Base-by-base conservation (phyloP, 768 basidiomycete species). In the Postia placenta region DNA sequence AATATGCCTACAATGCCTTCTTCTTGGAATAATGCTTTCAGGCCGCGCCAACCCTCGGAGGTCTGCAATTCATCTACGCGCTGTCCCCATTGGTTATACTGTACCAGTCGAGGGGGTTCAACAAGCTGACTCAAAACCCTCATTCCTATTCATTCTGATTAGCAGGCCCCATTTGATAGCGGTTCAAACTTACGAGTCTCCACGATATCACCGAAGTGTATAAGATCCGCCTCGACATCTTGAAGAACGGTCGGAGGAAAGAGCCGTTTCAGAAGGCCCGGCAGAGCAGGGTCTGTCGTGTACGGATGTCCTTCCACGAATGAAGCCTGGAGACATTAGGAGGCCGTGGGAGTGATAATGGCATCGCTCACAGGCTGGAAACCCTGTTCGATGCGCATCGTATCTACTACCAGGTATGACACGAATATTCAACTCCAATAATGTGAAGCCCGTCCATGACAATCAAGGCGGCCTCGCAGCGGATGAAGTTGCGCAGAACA, bases 21-120 rank as follows among this genome's bases (percentile, higher is more conserved):
- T 47, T 73, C 69, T 55, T 83, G 78, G 27, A 74, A 72, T 22
- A 80, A 58, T 0, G 74, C 77, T 63, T 86, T 87, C 54, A 90
- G 69, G 17, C 69, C 69, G 12, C 81, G 69, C 87, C 87, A 91
- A 0, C 79, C 84, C 59, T 87, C 85, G 15, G 81, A 83, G 1
- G 85, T 87, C 33, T 80, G 70, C 0, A 92, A 73, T 3, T 68
- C 64, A 61, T 91, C 87, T 6, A 87, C 67, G 11, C 81, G 76
- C 41, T 63, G 59, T 0, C 87, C 87, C 81, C 80, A 89, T 54
- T 87, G 80, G 56, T 88, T 73, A 58, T 87, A 90, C 62, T 89
- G 88, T 0, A 71, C 72, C 19, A 90, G 63, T 9, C 62, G 69
- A 0, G 84, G 81, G 17, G 76, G 75, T 2, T 64, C 59, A 1